These are phyloP conservation scores for Linum lewisii DNA, from an alignment of 345 rosid species.

Conservation along the genomic window DNA sequence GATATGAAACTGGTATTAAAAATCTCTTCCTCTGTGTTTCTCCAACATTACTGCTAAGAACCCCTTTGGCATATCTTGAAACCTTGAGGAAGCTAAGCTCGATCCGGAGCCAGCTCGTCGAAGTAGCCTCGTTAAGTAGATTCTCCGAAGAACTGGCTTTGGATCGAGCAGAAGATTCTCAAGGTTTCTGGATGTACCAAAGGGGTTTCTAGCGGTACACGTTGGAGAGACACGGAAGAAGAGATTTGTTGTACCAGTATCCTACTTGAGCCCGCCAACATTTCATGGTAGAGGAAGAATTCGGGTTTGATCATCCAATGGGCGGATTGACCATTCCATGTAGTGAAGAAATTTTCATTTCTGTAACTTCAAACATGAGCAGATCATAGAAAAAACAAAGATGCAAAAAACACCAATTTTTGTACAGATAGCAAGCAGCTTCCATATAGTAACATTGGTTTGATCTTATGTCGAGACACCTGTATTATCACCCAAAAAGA, in stretches of 20 bases:
- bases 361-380: no score
- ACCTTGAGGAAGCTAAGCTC: conserved; percentile 28
- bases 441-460: no score
- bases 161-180: neutral
- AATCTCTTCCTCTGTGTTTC: conserved; percentile 42
- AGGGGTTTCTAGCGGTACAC: conserved; percentile 27
- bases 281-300: conserved; percentile 7
- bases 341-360: no score
- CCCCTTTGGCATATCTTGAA: conserved; percentile 36
- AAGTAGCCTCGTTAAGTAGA: conserved; percentile 15
- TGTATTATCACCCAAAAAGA: no score
- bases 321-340: no score
- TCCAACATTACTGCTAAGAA: conserved; percentile 55
- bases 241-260: conserved; percentile 30
- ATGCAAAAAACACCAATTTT: no score
- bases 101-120: conserved; percentile 47
- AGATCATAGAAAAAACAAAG: no score
- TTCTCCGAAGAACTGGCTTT: conserved; percentile 1
- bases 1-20: conserved; percentile 55
- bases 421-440: no score
- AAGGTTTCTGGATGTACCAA: conserved; percentile 12
- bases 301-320: no score
- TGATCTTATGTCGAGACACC: no score
- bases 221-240: conserved; percentile 31
- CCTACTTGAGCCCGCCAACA: conserved; percentile 20